These are phyloP conservation scores for Herpomyces periplanetae DNA, from an alignment of 2,329 filamentous ascomycete species.

Conservation along the genomic window DNA sequence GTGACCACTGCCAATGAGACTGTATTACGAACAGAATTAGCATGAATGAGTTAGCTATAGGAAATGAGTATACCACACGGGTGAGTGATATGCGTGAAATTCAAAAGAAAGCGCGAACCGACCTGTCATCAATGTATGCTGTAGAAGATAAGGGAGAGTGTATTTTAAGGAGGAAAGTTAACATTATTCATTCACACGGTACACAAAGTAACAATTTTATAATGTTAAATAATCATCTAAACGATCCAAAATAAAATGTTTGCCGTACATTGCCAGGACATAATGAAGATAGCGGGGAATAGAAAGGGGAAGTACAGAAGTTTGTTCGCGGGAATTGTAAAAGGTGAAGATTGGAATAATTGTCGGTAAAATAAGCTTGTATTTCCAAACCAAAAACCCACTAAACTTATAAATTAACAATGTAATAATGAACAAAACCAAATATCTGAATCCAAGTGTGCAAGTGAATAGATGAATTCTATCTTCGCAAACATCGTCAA, in stretches of 20 bases:
- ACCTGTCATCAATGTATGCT: conserved; percentile 23
- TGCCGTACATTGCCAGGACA: conserved; percentile 32
- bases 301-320: not conserved
- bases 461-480: no score
- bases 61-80: not conserved
- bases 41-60: conserved; percentile 2
- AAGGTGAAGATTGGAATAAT: no score
- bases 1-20: conserved; percentile 38
- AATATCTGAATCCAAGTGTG: no score
- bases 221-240: conserved; percentile 1
- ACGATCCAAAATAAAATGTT: conserved; percentile 2
- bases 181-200: conserved; percentile 1
- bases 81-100: conserved; percentile 2
- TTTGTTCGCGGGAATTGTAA: no score
- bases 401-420: no score
- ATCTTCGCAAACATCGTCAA: no score
- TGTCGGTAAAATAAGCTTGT: no score
- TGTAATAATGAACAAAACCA: no score
- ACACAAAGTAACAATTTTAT: conserved; percentile 1
- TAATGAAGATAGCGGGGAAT: conserved; percentile 9
- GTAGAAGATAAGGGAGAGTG: conserved; percentile 3
- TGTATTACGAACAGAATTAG: conserved; percentile 7
- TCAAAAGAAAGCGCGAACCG: conserved; percentile 5
- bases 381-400: no score
- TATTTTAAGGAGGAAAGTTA: conserved; percentile 1